Evolutionary conservation across 169 alveolate genomes (phyloP).

Genomic region (Plasmodium yoelii): DNA sequence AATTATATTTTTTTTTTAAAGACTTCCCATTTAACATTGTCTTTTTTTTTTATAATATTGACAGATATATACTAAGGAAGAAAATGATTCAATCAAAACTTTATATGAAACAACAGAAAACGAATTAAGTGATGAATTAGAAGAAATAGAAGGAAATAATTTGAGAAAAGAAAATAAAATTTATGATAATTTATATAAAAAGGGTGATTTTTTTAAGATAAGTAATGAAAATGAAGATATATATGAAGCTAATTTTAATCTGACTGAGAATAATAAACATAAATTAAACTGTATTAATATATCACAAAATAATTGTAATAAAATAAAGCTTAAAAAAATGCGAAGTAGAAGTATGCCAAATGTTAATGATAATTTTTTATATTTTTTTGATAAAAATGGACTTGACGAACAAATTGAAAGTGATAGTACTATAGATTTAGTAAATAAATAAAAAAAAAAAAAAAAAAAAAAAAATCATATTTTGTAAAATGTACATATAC

Average conservation of each 20-base stretch:
- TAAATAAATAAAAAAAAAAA: constrained; percentile 39
- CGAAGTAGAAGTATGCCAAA: constrained; percentile 71
- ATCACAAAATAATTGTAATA: constrained; percentile 21
- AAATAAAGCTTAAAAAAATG: constrained; percentile 2
- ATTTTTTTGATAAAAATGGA: constrained; percentile 40
- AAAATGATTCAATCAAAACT: constrained; percentile 63
- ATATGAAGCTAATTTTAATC: background rate
- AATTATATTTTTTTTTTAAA: too few species aligned
- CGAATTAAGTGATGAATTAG: constrained; percentile 52
- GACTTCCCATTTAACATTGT: background rate
- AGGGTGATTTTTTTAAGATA: background rate
- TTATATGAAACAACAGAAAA: constrained; percentile 74
- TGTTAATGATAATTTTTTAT: constrained; percentile 47
- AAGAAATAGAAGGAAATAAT: background rate
- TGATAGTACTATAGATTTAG: constrained; percentile 66
- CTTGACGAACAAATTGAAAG: constrained; percentile 32
- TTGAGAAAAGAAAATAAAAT: constrained; percentile 14
- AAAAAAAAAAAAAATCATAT: constrained; percentile 30
- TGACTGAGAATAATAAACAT: constrained; percentile 6
- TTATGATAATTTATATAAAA: background rate
- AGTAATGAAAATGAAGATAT: background rate
- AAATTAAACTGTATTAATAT: constrained; percentile 9
- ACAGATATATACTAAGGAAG: constrained; percentile 50
- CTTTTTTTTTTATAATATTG: background rate
- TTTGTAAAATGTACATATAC: background rate